Evolutionary conservation across 78 protist genomes (phyloP).

Genomic region (Diacronema lutheri): DNA sequence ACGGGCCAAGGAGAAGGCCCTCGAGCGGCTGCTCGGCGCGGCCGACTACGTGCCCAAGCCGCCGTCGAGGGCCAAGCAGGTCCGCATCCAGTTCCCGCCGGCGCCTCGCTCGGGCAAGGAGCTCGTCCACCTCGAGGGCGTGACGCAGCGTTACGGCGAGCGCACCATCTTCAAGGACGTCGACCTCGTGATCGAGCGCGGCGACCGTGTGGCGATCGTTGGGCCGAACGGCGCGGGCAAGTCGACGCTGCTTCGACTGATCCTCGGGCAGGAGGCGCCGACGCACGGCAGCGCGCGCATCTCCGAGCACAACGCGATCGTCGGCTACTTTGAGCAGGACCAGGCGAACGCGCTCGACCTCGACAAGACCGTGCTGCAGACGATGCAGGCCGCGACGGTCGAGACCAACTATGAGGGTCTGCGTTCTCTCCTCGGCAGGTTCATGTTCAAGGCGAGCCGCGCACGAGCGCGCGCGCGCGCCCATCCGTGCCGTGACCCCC

Average conservation of each 20-base stretch:
- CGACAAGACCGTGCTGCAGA: constrained; percentile 35
- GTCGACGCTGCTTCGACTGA: constrained; percentile 39
- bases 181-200: constrained; percentile 20
- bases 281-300: neutral
- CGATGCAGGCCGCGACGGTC: neutral
- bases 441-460: constrained; percentile 28
- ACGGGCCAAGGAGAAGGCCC: neutral
- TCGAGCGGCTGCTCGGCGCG: neutral
- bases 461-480: too few species aligned
- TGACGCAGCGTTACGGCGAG: constrained; percentile 9
- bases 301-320: neutral
- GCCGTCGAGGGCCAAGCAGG: neutral
- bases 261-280: constrained; percentile 25
- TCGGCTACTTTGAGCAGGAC: constrained; percentile 39
- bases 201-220: constrained; percentile 27
- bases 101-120: constrained; percentile 16
- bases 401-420: constrained; percentile 21
- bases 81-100: constrained; percentile 24
- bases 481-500: too few species aligned
- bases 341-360: constrained; percentile 47
- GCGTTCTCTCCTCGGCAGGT: constrained; percentile 38
- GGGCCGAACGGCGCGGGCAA: constrained; percentile 45
- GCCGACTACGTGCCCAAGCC: neutral
- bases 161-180: constrained; percentile 2
- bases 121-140: neutral